Percentiles rank a stretch among this genome's conserved stretches.
phyloP scores from a whole-genome alignment of 176 grass and related monocot species.

The Rhipidocladum racemiflorum region DNA sequence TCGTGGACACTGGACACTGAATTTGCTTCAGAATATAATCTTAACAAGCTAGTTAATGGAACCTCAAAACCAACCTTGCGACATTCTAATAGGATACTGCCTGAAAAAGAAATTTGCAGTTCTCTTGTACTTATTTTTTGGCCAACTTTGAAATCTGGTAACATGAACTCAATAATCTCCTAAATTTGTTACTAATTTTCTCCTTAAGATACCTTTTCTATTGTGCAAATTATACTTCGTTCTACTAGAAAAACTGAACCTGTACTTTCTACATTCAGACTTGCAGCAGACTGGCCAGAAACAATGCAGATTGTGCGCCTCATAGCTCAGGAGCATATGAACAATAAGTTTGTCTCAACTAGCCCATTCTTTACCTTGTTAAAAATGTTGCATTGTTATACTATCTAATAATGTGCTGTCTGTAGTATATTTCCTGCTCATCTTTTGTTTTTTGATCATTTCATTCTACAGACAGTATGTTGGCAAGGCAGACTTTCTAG shows the following conservation, averaged over 20 bases:
- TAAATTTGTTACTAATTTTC: not conserved
- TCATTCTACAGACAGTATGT: conserved; percentile 80
- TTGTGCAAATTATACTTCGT: not conserved
- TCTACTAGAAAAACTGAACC: conserved; percentile 23
- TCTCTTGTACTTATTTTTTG: not conserved
- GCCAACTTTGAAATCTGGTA: not conserved
- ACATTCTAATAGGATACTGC: not conserved
- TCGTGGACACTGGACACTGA: not conserved
- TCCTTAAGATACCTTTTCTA: not conserved
- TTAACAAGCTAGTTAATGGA: conserved; percentile 2
- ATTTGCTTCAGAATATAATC: not conserved
- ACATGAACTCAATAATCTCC: not conserved
- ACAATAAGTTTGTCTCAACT: conserved; percentile 68
- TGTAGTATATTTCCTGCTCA: conserved; percentile 27
- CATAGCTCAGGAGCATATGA: conserved; percentile 97
- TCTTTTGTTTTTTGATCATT: conserved; percentile 18
- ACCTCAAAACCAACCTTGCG: not conserved
- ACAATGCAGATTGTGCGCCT: conserved; percentile 98
- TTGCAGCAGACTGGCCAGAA: conserved; percentile 89
- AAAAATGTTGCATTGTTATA: conserved; percentile 7
- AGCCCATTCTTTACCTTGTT: conserved; percentile 16
- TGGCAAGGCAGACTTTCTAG: conserved; percentile 86
- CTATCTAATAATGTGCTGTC: conserved; percentile 14
- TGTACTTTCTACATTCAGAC: conserved; percentile 48
- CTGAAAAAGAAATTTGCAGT: not conserved